These are phyloP conservation scores for Amanita muscaria DNA, from an alignment of 768 basidiomycete species.

Conservation along the genomic window DNA sequence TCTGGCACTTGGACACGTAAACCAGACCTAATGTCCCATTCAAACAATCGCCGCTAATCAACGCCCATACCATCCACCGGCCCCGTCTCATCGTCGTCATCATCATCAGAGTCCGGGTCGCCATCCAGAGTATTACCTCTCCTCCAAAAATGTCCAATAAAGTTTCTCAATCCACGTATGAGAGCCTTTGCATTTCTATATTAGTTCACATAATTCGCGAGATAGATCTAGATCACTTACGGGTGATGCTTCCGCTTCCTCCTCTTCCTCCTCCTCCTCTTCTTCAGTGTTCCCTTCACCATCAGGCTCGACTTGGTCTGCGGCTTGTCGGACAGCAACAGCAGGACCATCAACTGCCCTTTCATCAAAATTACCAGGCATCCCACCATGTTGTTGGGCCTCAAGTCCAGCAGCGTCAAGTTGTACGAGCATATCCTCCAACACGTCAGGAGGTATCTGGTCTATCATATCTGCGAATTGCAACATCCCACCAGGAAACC, in stretches of 20 bases:
- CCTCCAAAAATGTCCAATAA: conserved; percentile 55
- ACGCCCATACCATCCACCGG: conserved; percentile 23
- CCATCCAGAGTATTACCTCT: conserved; percentile 20
- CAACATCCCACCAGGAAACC: conserved; percentile 58
- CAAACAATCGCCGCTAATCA: no score
- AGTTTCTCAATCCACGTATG: conserved; percentile 49
- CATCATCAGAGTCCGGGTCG: conserved; percentile 36
- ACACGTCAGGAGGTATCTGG: conserved; percentile 45
- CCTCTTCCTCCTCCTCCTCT: conserved; percentile 29
- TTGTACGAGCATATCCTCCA: conserved; percentile 50
- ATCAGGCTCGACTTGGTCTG: conserved; percentile 14
- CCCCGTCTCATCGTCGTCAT: conserved; percentile 30
- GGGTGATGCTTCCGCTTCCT: conserved; percentile 39
- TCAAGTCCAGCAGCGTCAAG: conserved; percentile 32
- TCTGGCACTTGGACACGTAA: no score
- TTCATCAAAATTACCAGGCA: conserved; percentile 38
- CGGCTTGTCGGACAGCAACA: conserved; percentile 12
- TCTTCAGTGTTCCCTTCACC: conserved; percentile 20
- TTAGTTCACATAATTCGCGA: not conserved
- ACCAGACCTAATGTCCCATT: no score
- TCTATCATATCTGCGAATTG: conserved; percentile 52
- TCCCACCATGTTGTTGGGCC: conserved; percentile 27
- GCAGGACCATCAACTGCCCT: conserved; percentile 12
- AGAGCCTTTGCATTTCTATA: conserved; percentile 38
- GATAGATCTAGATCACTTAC: conserved; percentile 27